These are phyloP conservation scores for Picochlorum sp. DNA, from an alignment of 139 green algal species.

Conservation along the genomic window DNA sequence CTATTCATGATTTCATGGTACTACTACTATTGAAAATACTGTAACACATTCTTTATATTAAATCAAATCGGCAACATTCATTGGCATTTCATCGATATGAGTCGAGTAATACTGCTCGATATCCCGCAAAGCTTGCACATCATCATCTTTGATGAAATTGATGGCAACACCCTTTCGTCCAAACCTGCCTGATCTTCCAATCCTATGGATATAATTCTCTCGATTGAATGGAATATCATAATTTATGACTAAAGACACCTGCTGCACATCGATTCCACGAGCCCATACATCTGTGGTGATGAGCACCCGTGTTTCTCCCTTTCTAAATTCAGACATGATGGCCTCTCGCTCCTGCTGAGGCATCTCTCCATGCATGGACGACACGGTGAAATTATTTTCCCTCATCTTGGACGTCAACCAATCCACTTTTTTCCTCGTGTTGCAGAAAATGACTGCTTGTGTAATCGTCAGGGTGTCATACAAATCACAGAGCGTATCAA, in stretches of 20 bases:
- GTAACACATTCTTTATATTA: conserved; percentile 16
- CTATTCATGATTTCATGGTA: too few species aligned
- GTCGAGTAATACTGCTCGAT: conserved; percentile 98
- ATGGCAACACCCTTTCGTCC: conserved; percentile 98
- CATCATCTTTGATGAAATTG: conserved; percentile 95
- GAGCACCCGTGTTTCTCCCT: conserved; percentile 82
- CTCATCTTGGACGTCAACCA: conserved; percentile 97
- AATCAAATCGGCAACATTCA: conserved; percentile 89
- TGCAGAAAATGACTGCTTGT: conserved; percentile 98
- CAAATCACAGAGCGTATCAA: conserved; percentile 98
- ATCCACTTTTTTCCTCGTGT: conserved; percentile 97
- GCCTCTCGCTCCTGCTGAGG: conserved; percentile 95
- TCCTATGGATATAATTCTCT: conserved; percentile 99
- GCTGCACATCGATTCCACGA: conserved; percentile 94
- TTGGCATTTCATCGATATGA: conserved; percentile 90
- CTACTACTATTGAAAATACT: background rate
- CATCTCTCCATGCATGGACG: conserved; percentile 97
- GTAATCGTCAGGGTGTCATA: conserved; percentile 99
- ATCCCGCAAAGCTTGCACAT: conserved; percentile 90
- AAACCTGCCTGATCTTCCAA: conserved; percentile 85
- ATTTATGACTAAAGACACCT: conserved; percentile 99
- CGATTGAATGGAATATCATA: conserved; percentile 98
- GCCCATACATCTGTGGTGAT: conserved; percentile 99
- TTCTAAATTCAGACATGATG: conserved; percentile 94
- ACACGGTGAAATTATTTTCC: conserved; percentile 97